phyloP scores from a whole-genome alignment of 805 yeast species.

The Candida maesae region DNA sequence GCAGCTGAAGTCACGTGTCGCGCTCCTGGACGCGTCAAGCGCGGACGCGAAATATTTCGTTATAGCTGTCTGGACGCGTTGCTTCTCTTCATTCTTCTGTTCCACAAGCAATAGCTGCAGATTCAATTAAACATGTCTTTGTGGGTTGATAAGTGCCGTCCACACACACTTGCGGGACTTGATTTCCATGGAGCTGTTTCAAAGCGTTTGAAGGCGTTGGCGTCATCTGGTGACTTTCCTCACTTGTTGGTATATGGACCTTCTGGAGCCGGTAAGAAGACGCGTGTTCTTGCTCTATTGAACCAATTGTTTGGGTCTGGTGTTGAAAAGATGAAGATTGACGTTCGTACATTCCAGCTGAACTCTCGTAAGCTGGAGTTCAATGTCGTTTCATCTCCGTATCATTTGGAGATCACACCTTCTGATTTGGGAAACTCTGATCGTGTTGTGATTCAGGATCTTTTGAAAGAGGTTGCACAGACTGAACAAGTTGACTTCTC shows the following conservation, averaged over 20 bases:
- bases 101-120: neutral
- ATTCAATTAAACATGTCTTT: slow-evolving; percentile 61
- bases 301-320: slow-evolving; percentile 79
- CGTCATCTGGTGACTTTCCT: slow-evolving; percentile 82
- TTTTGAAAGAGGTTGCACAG: slow-evolving; percentile 91
- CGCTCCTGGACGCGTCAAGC: too few relatives aligned
- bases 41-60: slow-evolving; percentile 8
- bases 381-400: slow-evolving; percentile 87
- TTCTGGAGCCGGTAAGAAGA: slow-evolving; percentile 95
- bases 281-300: slow-evolving; percentile 78
- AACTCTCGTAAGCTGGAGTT: slow-evolving; percentile 78
- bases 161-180: slow-evolving; percentile 57
- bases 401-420: slow-evolving; percentile 94
- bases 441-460: slow-evolving; percentile 89
- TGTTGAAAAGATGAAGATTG: slow-evolving; percentile 82
- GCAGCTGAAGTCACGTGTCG: too few relatives aligned
- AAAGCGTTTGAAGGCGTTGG: slow-evolving; percentile 54
- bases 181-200: slow-evolving; percentile 69
- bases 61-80: too few relatives aligned
- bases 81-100: too few relatives aligned
- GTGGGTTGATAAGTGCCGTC: slow-evolving; percentile 96
- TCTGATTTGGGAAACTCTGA: slow-evolving; percentile 96
- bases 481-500: slow-evolving; percentile 89
- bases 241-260: slow-evolving; percentile 94
- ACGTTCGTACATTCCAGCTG: slow-evolving; percentile 79